Evolutionary conservation across 169 alveolate species (phyloP), one percentile per base, ranked within the genome.

Genomic region (Besnoitia besnoiti): DNA sequence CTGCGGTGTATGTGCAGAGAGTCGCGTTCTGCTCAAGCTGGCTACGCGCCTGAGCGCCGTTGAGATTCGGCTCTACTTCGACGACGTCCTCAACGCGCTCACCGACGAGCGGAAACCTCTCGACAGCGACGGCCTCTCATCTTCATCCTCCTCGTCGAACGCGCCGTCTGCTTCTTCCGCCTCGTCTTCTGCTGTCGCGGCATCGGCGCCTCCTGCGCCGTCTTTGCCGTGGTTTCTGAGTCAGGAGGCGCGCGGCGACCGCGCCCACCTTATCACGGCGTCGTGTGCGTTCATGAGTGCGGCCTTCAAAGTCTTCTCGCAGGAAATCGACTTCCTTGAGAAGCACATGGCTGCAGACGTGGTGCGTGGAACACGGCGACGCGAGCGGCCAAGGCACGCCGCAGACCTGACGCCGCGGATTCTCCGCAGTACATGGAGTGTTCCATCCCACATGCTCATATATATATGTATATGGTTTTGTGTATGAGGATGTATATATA

Each of bases 81-180:
- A 77, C 87, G 87, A 77, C 59, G 87, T 77, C 21, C 87, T 77
- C 87, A 77, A 77, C 55, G 61, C n/a, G 33, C 82, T 73, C 16
- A n/a, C 14, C 40, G 82, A 73, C 8, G 24, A 73, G 16, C 14
- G n/a, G 2, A n/a, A 4, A 55, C 30, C n/a, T n/a, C n/a, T n/a
- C 7, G n/a, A 5, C 67, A 10, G 5, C 30, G 5, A 19, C 67
- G 67, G 12, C 67, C 27, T 55, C 67, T 55, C 67, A 19, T 55
- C 67, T 16, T 55, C 67, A 0, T 16, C 67, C 30, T 55, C 67
- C 30, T 55, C 67, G 12, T 55, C 67, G 7, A 1, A 21, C 27
- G 12, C 67, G 12, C 30, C 67, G 7, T 55, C 67, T 16, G 12
- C 67, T 19, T 55, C 67, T 55, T 55, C 30, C 30, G 12, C 67